Percentiles rank a stretch among this genome's conserved stretches.
Evolutionary conservation across 257 asterid species (phyloP).

Genomic region (Linderniella brevidens): DNA sequence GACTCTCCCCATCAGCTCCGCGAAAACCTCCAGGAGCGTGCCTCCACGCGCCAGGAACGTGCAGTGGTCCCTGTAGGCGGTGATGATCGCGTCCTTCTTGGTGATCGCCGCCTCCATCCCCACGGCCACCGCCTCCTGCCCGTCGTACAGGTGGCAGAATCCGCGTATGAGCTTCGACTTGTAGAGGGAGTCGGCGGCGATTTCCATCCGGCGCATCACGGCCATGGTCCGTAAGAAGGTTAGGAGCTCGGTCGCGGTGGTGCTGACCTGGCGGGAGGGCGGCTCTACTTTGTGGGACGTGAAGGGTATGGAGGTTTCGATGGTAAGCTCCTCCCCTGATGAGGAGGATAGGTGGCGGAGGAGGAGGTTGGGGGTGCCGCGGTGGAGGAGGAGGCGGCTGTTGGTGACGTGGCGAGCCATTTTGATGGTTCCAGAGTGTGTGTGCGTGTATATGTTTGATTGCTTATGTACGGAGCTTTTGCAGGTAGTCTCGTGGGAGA

Average conservation of each 20-base stretch:
- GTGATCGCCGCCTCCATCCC: constrained; percentile 96
- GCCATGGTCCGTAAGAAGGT: constrained; percentile 74
- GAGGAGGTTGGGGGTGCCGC: too few species aligned
- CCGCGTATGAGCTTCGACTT: constrained; percentile 88
- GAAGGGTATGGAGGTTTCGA: constrained; percentile 81
- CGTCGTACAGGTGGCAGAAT: constrained; percentile 89
- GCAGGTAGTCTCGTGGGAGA: too few species aligned
- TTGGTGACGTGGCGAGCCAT: too few species aligned
- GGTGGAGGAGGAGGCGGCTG: background rate
- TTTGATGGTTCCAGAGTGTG: too few species aligned
- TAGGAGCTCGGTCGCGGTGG: constrained; percentile 49
- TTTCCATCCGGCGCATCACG: constrained; percentile 89
- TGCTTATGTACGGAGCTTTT: too few species aligned
- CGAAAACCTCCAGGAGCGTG: constrained; percentile 38
- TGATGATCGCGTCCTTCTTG: constrained; percentile 51
- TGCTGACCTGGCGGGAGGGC: constrained; percentile 65
- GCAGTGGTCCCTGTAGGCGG: constrained; percentile 73
- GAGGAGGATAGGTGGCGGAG: background rate
- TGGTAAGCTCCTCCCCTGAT: constrained; percentile 7
- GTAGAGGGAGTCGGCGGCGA: constrained; percentile 92
- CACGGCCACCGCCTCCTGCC: constrained; percentile 78
- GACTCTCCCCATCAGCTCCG: constrained; percentile 85
- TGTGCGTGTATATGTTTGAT: too few species aligned
- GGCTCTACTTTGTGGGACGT: constrained; percentile 77
- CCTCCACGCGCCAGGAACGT: constrained; percentile 69